Conservation (phyloP, 768 basidiomycete genomes). For the Lactarius evosmus region DNA sequence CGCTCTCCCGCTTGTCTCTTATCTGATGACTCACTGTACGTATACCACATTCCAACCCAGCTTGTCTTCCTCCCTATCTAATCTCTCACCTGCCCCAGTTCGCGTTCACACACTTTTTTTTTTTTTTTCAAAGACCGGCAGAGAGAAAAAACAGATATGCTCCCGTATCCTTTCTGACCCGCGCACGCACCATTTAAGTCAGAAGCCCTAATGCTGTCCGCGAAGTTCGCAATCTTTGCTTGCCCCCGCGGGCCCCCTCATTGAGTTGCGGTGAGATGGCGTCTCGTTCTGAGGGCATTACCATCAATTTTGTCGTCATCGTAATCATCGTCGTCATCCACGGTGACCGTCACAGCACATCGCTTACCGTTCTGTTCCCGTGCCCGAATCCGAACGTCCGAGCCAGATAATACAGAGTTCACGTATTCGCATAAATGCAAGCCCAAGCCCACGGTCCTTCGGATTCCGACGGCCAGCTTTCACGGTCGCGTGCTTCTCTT, state of each 20-base stretch:
- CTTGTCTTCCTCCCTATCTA: conserved; percentile 16
- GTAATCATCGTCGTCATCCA: not conserved
- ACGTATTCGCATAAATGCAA: not conserved
- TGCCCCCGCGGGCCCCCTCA: not conserved
- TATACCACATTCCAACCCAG: not conserved
- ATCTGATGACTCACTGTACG: conserved; percentile 12
- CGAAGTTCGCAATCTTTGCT: not conserved
- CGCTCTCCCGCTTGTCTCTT: not conserved
- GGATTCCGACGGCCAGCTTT: not conserved
- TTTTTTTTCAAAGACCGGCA: not conserved
- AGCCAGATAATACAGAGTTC: not conserved
- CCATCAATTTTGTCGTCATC: not conserved
- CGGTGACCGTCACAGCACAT: not conserved
- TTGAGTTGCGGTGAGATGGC: not conserved
- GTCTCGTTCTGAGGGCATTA: not conserved
- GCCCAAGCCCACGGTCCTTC: conserved; percentile 1
- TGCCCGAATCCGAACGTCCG: not conserved
- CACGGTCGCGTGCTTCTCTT: conserved; percentile 11
- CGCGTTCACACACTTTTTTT: too few relatives aligned
- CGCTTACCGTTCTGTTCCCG: not conserved
- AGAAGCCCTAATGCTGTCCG: not conserved
- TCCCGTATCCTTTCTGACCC: not conserved
- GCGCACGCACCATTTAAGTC: not conserved
- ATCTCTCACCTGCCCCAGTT: too few relatives aligned
- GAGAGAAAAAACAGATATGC: not conserved